A percentile compares a stretch with the other conserved stretches of the same genome.
phyloP scores from a whole-genome alignment of 106 monocot genomes.

The Dioscorea alata region DNA sequence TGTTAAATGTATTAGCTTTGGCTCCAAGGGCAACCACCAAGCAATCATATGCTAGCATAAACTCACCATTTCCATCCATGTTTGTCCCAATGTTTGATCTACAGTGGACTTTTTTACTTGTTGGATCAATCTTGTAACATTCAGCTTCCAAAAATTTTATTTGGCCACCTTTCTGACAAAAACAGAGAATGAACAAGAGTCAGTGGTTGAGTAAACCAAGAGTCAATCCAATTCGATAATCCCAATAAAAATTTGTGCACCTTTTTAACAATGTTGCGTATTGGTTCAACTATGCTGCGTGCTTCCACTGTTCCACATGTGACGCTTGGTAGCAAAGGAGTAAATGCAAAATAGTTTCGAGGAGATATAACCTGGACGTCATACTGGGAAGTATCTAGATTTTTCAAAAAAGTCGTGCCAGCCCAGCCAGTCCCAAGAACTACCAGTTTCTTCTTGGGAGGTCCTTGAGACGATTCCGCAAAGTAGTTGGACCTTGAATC shows the following conservation, averaged over 20 bases:
- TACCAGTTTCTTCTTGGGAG: slow-evolving; percentile 68
- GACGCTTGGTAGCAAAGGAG: slow-evolving; percentile 80
- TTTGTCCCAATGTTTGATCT: slow-evolving; percentile 56
- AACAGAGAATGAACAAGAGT: background rate
- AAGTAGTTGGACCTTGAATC: slow-evolving; percentile 34
- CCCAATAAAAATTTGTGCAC: slow-evolving; percentile 11
- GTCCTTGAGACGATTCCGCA: slow-evolving; percentile 10
- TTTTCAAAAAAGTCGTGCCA: slow-evolving; percentile 76
- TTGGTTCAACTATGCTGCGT: slow-evolving; percentile 78
- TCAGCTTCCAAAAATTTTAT: slow-evolving; percentile 86
- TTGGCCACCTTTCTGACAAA: slow-evolving; percentile 58
- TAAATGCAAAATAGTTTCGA: slow-evolving; percentile 92
- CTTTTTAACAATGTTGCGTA: slow-evolving; percentile 74
- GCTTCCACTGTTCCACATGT: slow-evolving; percentile 92
- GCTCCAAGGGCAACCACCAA: slow-evolving; percentile 82
- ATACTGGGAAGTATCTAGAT: slow-evolving; percentile 59
- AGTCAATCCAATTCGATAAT: no score
- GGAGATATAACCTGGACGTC: slow-evolving; percentile 82
- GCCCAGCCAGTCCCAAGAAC: slow-evolving; percentile 93
- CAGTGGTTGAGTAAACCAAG: no score
- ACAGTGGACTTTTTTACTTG: slow-evolving; percentile 63
- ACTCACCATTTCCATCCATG: slow-evolving; percentile 79
- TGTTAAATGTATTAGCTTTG: slow-evolving; percentile 86
- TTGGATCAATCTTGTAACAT: slow-evolving; percentile 79
- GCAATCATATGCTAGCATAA: slow-evolving; percentile 88